Conservation (phyloP, 1,284 basidiomycete genomes). For the Peniophora sp. region DNA sequence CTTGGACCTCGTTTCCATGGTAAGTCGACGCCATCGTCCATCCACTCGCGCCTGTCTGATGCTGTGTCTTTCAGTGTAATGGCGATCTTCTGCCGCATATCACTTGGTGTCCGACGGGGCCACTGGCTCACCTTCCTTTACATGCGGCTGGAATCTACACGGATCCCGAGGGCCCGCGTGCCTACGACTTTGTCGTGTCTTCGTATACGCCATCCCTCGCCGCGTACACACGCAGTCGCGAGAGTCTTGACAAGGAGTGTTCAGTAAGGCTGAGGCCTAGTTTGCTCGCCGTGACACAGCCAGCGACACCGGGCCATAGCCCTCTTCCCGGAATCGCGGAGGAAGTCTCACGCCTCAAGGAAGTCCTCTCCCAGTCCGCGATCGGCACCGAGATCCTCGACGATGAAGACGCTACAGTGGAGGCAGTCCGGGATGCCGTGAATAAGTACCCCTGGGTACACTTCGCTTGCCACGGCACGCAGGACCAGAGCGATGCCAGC, state of each 20-base stretch:
- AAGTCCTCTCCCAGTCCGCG: background rate
- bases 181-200: background rate
- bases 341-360: background rate
- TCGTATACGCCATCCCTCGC: background rate
- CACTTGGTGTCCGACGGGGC: background rate
- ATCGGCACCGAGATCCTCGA: background rate
- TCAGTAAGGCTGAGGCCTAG: background rate
- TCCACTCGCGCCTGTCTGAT: background rate
- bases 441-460: background rate
- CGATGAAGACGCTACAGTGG: background rate
- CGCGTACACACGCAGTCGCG: background rate
- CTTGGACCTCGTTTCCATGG: background rate
- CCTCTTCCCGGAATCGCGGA: background rate
- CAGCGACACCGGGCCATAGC: background rate
- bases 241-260: no score
- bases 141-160: background rate
- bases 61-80: background rate
- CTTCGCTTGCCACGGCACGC: constrained; percentile 2
- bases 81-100: background rate
- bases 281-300: background rate
- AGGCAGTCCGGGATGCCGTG: background rate
- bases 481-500: background rate
- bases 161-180: background rate
- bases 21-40: background rate
- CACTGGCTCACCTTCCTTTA: background rate